These are phyloP conservation scores for Royoungia palumana DNA, from an alignment of 768 basidiomycete genomes.

Conservation along the genomic window DNA sequence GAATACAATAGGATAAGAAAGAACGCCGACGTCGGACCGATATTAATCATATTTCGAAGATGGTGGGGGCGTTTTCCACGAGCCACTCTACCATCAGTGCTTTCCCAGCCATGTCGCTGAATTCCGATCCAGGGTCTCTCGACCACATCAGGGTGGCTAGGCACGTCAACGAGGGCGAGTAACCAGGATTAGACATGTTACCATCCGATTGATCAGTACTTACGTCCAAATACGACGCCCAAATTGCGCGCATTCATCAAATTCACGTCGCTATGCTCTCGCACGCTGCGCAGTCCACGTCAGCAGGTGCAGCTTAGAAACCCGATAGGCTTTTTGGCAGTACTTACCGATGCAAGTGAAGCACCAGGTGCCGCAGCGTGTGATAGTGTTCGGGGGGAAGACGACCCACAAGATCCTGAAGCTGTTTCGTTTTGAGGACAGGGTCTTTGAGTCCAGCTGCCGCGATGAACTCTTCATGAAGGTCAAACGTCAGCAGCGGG, in stretches of 20 bases:
- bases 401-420: slow-evolving; percentile 67
- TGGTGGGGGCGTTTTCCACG: slow-evolving; percentile 75
- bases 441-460: slow-evolving; percentile 71
- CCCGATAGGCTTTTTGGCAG: background rate
- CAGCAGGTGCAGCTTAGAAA: background rate
- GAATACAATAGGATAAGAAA: slow-evolving; percentile 30
- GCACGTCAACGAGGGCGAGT: background rate
- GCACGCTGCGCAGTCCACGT: slow-evolving; percentile 42
- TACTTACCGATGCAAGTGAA: slow-evolving; percentile 80
- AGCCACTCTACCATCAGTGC: slow-evolving; percentile 93
- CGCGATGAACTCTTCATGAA: slow-evolving; percentile 86
- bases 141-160: slow-evolving; percentile 94
- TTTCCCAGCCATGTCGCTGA: slow-evolving; percentile 97
- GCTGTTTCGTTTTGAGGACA: slow-evolving; percentile 50
- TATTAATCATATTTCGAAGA: slow-evolving; percentile 36
- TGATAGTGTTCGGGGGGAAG: slow-evolving; percentile 87
- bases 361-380: slow-evolving; percentile 76
- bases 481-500: slow-evolving; percentile 84
- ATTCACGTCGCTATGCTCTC: slow-evolving; percentile 66
- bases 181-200: background rate
- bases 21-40: background rate
- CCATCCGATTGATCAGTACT: slow-evolving; percentile 30
- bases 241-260: slow-evolving; percentile 94
- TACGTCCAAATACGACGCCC: slow-evolving; percentile 98
- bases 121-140: slow-evolving; percentile 80